phyloP scores from a whole-genome alignment of 768 basidiomycete species.

The Amyloporia xantha region DNA sequence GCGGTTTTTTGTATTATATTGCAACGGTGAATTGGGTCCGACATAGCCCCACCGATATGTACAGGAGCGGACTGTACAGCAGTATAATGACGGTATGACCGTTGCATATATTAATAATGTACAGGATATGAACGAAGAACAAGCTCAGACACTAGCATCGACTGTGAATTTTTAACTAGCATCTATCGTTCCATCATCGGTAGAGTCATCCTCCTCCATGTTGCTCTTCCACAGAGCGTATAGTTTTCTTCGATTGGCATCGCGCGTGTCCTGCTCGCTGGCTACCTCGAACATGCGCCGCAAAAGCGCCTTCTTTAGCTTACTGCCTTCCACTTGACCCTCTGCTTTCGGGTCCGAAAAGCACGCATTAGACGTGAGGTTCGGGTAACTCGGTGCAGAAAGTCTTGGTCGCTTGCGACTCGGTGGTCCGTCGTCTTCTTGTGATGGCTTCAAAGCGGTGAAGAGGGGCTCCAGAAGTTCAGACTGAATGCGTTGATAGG shows the following conservation, averaged over 20 bases:
- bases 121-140: not conserved
- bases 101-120: not conserved
- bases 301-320: conserved; percentile 52
- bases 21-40: not conserved
- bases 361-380: conserved; percentile 51
- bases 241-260: conserved; percentile 75
- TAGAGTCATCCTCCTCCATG: conserved; percentile 38
- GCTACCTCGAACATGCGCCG: conserved; percentile 67
- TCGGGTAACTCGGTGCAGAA: conserved; percentile 32
- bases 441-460: conserved; percentile 36
- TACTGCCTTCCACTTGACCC: conserved; percentile 26
- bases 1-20: not conserved
- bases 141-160: not conserved
- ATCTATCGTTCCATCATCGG: conserved; percentile 23
- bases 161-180: conserved; percentile 9
- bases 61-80: too few species aligned
- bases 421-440: conserved; percentile 34
- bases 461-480: conserved; percentile 68
- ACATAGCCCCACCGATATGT: not conserved
- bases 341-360: conserved; percentile 34
- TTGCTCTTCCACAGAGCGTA: conserved; percentile 72
- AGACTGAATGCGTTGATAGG: conserved; percentile 68
- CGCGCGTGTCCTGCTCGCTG: conserved; percentile 64
- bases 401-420: conserved; percentile 43
- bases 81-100: too few species aligned